phyloP scores from a whole-genome alignment of 2,329 filamentous ascomycete genomes.

The Nemania sp. region DNA sequence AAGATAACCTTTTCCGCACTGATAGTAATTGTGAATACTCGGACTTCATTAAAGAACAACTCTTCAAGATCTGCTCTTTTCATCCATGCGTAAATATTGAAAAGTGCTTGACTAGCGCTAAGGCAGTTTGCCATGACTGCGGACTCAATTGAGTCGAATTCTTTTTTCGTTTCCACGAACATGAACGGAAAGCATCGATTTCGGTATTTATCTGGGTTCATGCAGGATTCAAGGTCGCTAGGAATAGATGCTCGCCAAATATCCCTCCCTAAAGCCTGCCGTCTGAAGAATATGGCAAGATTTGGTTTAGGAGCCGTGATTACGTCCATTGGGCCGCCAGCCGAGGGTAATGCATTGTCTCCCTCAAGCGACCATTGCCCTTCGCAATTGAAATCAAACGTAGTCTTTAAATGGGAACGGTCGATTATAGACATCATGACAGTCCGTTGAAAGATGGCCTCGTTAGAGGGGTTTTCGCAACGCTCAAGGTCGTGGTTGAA shows the following conservation, averaged over 20 bases:
- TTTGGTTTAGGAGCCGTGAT: constrained; percentile 2
- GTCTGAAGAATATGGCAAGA: constrained; percentile 15
- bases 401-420: not conserved
- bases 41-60: not conserved
- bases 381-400: constrained; percentile 7
- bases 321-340: not conserved
- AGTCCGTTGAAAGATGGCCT: not conserved
- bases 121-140: not conserved
- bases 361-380: not conserved
- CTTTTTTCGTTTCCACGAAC: not conserved
- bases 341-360: not conserved
- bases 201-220: not conserved
- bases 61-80: not conserved
- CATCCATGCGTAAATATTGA: constrained; percentile 16
- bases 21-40: constrained; percentile 8
- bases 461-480: not conserved
- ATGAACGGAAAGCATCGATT: constrained; percentile 5
- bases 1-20: not conserved
- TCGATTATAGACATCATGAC: constrained; percentile 9
- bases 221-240: not conserved
- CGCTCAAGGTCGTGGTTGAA: not conserved
- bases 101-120: constrained; percentile 13
- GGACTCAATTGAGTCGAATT: not conserved
- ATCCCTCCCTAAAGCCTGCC: not conserved
- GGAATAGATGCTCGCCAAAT: not conserved